Conservation (phyloP, 345 rosid genomes). For the Heritiera littoralis region DNA sequence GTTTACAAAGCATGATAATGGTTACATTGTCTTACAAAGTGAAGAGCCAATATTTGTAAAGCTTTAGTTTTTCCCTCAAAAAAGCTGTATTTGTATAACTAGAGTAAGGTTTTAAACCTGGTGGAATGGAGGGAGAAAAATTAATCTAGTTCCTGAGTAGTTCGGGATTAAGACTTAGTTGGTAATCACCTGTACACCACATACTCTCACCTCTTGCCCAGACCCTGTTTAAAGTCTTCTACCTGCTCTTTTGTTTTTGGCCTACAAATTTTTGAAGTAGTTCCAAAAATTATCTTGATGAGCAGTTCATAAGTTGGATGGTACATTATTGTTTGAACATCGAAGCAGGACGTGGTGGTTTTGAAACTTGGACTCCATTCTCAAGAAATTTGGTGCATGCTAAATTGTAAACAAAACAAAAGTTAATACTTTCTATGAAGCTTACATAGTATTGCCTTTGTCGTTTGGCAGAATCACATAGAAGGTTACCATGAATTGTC, state of each 20-base stretch:
- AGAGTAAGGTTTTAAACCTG: conserved; percentile 7
- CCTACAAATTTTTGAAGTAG: too few relatives aligned
- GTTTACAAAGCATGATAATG: background rate
- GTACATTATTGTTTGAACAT: background rate
- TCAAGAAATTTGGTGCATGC: background rate
- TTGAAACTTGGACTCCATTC: background rate
- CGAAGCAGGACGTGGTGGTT: background rate
- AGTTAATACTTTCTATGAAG: background rate
- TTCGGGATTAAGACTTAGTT: background rate
- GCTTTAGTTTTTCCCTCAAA: background rate
- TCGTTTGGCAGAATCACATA: conserved; percentile 61
- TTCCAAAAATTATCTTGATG: background rate
- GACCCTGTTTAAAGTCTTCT: background rate
- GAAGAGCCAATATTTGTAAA: background rate
- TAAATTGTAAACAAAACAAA: background rate
- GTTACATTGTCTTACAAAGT: background rate
- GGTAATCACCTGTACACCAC: background rate
- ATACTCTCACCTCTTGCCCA: background rate
- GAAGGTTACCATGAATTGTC: conserved; percentile 80
- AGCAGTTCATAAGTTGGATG: background rate
- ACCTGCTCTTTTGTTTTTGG: background rate
- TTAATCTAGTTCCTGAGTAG: background rate
- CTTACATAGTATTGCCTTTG: background rate
- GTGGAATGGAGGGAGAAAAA: background rate
- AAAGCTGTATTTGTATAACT: background rate